Evolutionary conservation across 1,284 basidiomycete genomes (phyloP).

Genomic region (Apiotrichum gracile): DNA sequence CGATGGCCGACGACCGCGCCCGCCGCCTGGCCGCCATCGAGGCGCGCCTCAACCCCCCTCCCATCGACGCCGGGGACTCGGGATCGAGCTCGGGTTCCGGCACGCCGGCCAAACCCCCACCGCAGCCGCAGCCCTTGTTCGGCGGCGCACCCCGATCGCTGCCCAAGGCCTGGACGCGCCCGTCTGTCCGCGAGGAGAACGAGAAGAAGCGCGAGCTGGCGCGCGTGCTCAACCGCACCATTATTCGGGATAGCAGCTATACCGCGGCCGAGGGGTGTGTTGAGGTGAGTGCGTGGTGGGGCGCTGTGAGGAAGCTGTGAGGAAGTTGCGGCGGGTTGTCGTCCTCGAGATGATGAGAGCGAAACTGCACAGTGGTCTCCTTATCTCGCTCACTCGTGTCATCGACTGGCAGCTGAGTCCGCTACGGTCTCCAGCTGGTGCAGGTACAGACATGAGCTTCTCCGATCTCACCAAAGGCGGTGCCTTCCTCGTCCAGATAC

Average conservation of each 20-base stretch:
- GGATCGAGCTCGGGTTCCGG: background rate
- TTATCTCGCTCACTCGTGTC: too few species aligned
- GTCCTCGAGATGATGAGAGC: background rate
- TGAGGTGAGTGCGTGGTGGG: constrained; percentile 41
- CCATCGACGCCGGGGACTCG: background rate
- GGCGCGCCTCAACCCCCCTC: constrained; percentile 24
- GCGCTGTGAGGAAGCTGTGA: background rate
- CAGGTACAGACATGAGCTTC: too few species aligned
- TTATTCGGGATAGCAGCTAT: constrained; percentile 41
- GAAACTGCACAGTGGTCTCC: too few species aligned
- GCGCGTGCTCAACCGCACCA: constrained; percentile 34
- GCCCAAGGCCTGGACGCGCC: constrained; percentile 11
- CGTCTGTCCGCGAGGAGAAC: constrained; percentile 17
- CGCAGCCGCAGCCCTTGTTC: background rate
- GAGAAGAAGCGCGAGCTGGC: constrained; percentile 28
- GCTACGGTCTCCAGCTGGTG: too few species aligned
- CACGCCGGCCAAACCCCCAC: background rate
- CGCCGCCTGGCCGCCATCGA: constrained; percentile 31
- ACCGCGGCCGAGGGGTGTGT: constrained; percentile 31
- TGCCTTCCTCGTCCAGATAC: background rate
- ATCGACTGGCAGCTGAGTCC: too few species aligned
- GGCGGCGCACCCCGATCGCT: constrained; percentile 8
- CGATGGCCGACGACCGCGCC: constrained; percentile 8
- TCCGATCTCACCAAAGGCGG: background rate
- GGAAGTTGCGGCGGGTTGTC: background rate